phyloP scores from a whole-genome alignment of 257 asterid genomes.

The Penstemon newberryi region DNA sequence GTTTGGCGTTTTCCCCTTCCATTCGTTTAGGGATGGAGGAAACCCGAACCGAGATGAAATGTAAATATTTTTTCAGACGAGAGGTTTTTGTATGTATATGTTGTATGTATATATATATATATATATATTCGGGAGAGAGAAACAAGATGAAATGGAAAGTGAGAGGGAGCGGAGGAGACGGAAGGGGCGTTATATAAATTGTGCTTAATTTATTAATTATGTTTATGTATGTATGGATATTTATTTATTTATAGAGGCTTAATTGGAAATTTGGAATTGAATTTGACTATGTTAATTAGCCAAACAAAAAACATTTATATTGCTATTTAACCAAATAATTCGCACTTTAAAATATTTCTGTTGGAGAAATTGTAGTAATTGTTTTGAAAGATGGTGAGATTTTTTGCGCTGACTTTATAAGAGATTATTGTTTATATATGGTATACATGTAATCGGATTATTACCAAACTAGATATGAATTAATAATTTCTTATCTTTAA shows the following conservation, averaged over 20 bases:
- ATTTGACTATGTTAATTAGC: slow-evolving; percentile 19
- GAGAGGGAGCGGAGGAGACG: slow-evolving; percentile 25
- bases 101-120: too few species aligned
- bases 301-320: slow-evolving; percentile 12
- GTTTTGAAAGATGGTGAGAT: neutral
- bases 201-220: neutral
- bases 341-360: neutral
- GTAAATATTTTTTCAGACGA: too few species aligned
- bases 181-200: slow-evolving; percentile 28
- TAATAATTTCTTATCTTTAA: too few species aligned
- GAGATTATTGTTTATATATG: too few species aligned
- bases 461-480: too few species aligned
- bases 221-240: neutral
- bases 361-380: neutral
- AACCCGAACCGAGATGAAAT: slow-evolving; percentile 2
- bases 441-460: too few species aligned
- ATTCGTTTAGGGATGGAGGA: slow-evolving; percentile 14
- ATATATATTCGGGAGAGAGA: neutral
- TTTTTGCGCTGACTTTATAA: too few species aligned
- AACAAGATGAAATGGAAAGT: slow-evolving; percentile 26
- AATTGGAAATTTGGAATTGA: too few species aligned
- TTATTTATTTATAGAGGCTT: neutral
- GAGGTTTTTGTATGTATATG: too few species aligned
- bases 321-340: neutral
- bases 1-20: slow-evolving; percentile 17